Base-by-base conservation (phyloP, 2,329 filamentous ascomycete species). In the Tricladium varicosporioides region DNA sequence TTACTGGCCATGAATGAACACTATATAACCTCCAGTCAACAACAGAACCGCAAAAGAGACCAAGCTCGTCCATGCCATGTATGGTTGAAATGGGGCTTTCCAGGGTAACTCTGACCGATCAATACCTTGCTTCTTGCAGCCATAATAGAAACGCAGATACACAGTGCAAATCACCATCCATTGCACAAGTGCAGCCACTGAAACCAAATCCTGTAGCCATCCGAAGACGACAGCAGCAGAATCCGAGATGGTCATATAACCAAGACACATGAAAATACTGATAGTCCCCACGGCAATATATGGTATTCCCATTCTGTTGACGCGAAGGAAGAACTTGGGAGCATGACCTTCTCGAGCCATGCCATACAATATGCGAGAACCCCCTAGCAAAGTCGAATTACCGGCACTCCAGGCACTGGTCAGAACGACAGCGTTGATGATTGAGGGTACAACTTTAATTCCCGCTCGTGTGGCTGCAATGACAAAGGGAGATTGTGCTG, bases 381-480 rank as follows among this genome's bases (percentile, higher is more conserved):
- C 78, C 36, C 80, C 80, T 54, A 83, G 85, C 2, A 84, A 78
- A 51, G 76, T 43, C 1, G 87, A 84, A 63, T 91, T 92, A 0
- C 82, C 85, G 0, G 87, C 80, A 0, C 86, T 89, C 74, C 84
- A 86, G 0, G 86, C 87, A 0, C 84, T 87, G 0, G 85, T 89
- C 63, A 92, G 78, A 63, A 92, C 86, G 32, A 92, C 79, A 36
- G 87, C 88, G 69, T 93, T 93, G 72, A 93, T 86, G 53, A 93
- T 81, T 7, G 83, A 85, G 0, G 88, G 86, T 3, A 92, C 81
- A 2, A 81, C 85, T 8, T 78, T 78, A 57, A 92, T 86, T 1
- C 86, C 84, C 1, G 88, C 88, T 16, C 83, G 80, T 9, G 80
- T 78, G 43, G 87, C 85, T 15, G 88, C 89, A 61, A 92, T 89